Base-by-base conservation (phyloP, 1,139 yeast genomes). In the Taphrina wiesneri region DNA sequence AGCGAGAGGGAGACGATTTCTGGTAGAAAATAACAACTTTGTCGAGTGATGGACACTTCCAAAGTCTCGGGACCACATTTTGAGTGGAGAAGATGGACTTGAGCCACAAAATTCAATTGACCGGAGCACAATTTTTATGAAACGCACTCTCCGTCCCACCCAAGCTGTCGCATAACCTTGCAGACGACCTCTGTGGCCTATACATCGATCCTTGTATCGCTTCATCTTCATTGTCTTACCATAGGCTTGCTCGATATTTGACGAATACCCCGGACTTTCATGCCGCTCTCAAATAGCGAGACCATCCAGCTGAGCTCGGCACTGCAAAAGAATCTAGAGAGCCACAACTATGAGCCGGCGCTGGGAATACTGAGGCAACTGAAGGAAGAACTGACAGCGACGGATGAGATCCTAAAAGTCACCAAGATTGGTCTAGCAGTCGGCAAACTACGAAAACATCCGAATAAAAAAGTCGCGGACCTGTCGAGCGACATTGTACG, bases 361-460 rank as follows among this genome's bases (percentile, higher is more conserved):
- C 74, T 88, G 68, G 87, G 86, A 73, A 83, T 92, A 53, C 79
- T 93, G 71, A 83, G 81, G 56, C 81, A 83, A 49, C 79, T 93
- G 68, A 86, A 87, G 71, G 85, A 82, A 69, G 90, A 89, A 13
- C 90, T 91, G 62, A 80, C 81, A 71, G 97, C 98, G 11, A 86
- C 96, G 0, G 98, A 93, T 75, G 85, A 86, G 74, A 81, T 92
- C 51, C 80, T 93, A 30, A 72, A 78, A 75, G 90, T 92, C 74
- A 93, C 99, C n/a, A 91, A 90, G 76, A 93, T 93, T n/a, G 99
- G 99, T 69, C 95, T 93, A 28, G 95, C 93, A 5, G 98, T 93
- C 56, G 95, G 95, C 78, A 91, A 90, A 77, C 85, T 87, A 74
- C 83, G 96, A 71, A 78, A 87, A 11, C 89, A 89, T 70, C 73